Evolutionary conservation across 129 eudicot species (phyloP).

Genomic region (Erigeron canadensis): DNA sequence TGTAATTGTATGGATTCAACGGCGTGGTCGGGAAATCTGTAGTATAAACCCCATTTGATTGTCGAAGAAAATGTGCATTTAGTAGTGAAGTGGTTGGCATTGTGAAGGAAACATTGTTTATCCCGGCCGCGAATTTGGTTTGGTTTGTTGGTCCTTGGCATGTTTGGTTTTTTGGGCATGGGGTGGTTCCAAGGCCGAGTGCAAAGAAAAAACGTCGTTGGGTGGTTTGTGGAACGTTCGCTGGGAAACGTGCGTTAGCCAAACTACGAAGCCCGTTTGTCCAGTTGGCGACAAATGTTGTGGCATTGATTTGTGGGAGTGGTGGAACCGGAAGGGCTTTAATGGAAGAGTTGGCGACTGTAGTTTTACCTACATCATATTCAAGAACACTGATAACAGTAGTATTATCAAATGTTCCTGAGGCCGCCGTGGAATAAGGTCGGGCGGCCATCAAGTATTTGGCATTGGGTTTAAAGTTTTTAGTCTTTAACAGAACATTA

Average conservation of each 20-base stretch:
- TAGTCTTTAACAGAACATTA: slow-evolving; percentile 59
- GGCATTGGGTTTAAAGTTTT: slow-evolving; percentile 27
- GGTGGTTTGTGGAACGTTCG: slow-evolving; percentile 57
- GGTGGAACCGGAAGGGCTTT: slow-evolving; percentile 44
- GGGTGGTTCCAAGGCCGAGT: slow-evolving; percentile 52
- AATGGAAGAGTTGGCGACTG: slow-evolving; percentile 20
- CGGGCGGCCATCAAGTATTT: slow-evolving; percentile 64
- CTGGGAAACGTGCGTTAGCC: slow-evolving; percentile 43
- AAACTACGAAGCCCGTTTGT: slow-evolving; percentile 55
- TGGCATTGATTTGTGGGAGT: slow-evolving; percentile 57
- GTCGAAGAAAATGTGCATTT: slow-evolving; percentile 41
- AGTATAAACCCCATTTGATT: slow-evolving; percentile 46
- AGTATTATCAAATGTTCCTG: slow-evolving; percentile 62
- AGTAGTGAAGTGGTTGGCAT: slow-evolving; percentile 62
- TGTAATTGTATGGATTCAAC: slow-evolving; percentile 48
- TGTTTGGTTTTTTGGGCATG: slow-evolving; percentile 66
- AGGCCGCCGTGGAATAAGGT: slow-evolving; percentile 64
- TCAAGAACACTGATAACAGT: slow-evolving; percentile 54
- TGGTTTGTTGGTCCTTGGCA: slow-evolving; percentile 76
- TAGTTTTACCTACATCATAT: slow-evolving; percentile 8
- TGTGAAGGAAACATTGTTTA: slow-evolving; percentile 59
- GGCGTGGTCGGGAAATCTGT: slow-evolving; percentile 56
- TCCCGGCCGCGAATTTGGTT: slow-evolving; percentile 52
- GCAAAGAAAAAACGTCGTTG: slow-evolving; percentile 58
- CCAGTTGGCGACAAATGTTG: slow-evolving; percentile 54